Evolutionary conservation across 1,139 yeast genomes (phyloP), one percentile per base, ranked within the genome.

Genomic region (Yamadazyma blattariae): DNA sequence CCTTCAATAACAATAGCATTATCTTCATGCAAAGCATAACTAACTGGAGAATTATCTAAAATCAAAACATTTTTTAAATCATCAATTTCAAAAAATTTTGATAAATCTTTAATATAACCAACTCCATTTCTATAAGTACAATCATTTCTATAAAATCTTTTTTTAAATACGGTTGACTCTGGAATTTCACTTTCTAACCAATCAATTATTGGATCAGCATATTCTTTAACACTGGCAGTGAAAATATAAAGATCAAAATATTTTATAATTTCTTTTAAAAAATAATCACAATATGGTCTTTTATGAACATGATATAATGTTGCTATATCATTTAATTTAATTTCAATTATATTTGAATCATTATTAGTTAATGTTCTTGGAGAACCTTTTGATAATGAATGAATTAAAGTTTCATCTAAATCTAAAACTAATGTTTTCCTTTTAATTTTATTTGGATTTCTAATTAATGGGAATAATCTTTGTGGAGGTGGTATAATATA

Each of bases 191-290:
- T 56, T 47, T 70, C 76, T 15, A 92, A 64, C 83, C 95, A 87
- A 59, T 90, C 94, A 35, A 92, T 88, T 41, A 92, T 94, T 0
- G 98, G 98, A 54, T 92, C 98, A 0, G 98, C 98, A 51, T 92
- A 92, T 56, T 89, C 96, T 58, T 81, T 81, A 40, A 92, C 94
- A 33, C 95, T 83, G 2, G 98, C 98, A 0, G 98, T 92, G 64
- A 89, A 89, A 10, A 92, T 78, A 31, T 89, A 92, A 29, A 92
- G 65, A 48, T 88, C 86, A 59, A 79, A 92, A 97, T 97, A 92
- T 50, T 80, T 79, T 37, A 82, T 68, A 11, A 89, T 94, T 42
- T 82, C 84, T 39, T 77, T 70, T 21, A 92, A 66, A 53, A 92
- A 92, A 46, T 77, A 76, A 56, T 88, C 96, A 54, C 97, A 92